Percentiles rank a stretch among this genome's conserved stretches.
phyloP scores from a whole-genome alignment of 192 early-diverging fungal species.

The Helicostylum pulchrum region DNA sequence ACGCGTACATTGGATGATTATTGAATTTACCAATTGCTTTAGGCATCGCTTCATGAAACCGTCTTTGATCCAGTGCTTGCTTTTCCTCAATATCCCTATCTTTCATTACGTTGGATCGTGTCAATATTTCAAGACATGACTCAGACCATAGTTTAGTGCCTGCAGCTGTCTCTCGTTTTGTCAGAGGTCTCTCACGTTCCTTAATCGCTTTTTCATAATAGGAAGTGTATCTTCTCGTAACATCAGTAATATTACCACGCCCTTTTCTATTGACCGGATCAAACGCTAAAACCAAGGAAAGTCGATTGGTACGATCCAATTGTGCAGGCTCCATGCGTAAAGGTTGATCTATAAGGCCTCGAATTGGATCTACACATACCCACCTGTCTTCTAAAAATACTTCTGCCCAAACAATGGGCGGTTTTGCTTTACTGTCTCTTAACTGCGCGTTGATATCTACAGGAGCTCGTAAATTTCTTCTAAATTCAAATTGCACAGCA shows the following conservation, averaged over 20 bases:
- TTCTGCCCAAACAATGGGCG: constrained; percentile 68
- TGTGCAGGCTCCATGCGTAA: constrained; percentile 51
- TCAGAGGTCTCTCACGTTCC: constrained; percentile 48
- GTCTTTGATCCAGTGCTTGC: constrained; percentile 38
- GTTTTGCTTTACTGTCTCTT: constrained; percentile 11
- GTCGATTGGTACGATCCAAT: constrained; percentile 38
- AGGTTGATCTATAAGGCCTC: constrained; percentile 49
- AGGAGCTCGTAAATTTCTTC: neutral
- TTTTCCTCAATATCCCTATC: constrained; percentile 45
- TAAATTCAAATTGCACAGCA: neutral
- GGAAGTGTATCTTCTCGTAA: constrained; percentile 64
- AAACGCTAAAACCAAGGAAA: constrained; percentile 65
- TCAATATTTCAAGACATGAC: constrained; percentile 22
- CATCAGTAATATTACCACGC: constrained; percentile 52
- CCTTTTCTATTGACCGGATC: constrained; percentile 33
- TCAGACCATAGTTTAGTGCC: constrained; percentile 41
- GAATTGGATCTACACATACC: constrained; percentile 62
- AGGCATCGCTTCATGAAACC: constrained; percentile 68
- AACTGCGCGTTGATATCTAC: neutral
- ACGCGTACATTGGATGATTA: constrained; percentile 77
- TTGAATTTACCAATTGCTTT: constrained; percentile 75
- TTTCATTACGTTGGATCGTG: constrained; percentile 21
- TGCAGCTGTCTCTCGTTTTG: constrained; percentile 35
- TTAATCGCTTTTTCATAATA: constrained; percentile 39
- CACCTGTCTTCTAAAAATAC: constrained; percentile 56